Evolutionary conservation across 2,329 filamentous ascomycete genomes (phyloP).

Genomic region (Xylaria sp.): DNA sequence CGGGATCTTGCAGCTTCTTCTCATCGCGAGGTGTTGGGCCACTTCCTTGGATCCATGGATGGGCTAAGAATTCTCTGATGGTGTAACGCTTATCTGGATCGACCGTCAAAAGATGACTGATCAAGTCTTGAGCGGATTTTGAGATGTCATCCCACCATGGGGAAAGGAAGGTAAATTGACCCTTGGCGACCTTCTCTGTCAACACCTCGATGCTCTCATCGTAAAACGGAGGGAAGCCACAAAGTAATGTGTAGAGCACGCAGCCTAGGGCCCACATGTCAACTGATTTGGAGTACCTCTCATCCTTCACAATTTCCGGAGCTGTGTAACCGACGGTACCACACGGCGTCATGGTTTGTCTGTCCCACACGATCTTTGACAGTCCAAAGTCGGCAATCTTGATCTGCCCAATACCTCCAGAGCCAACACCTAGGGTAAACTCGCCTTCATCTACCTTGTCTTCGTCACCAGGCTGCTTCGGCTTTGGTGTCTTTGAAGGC

Average conservation of each 20-base stretch:
- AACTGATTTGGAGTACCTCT: conserved; percentile 97
- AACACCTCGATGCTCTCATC: conserved; percentile 97
- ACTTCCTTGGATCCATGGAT: conserved; percentile 86
- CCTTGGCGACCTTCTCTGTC: conserved; percentile 95
- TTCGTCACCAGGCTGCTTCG: conserved; percentile 85
- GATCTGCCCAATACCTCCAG: conserved; percentile 90
- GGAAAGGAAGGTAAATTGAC: conserved; percentile 96
- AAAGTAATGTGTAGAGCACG: conserved; percentile 94
- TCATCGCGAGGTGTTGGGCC: conserved; percentile 64
- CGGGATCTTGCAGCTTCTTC: conserved; percentile 56
- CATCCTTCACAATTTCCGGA: conserved; percentile 98
- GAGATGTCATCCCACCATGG: conserved; percentile 99
- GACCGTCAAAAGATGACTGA: conserved; percentile 90
- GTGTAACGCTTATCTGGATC: conserved; percentile 95
- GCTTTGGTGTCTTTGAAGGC: conserved; percentile 80
- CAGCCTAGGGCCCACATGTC: conserved; percentile 99
- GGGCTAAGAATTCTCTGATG: conserved; percentile 89
- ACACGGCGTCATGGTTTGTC: conserved; percentile 98
- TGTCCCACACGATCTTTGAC: conserved; percentile 98
- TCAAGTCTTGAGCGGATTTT: conserved; percentile 89
- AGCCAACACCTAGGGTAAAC: conserved; percentile 79
- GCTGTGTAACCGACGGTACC: conserved; percentile 98
- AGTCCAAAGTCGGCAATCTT: conserved; percentile 98
- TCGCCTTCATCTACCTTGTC: conserved; percentile 98
- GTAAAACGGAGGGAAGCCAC: conserved; percentile 97